Base-by-base conservation (phyloP, 345 rosid genomes). In the Chamaenerion angustifolium region DNA sequence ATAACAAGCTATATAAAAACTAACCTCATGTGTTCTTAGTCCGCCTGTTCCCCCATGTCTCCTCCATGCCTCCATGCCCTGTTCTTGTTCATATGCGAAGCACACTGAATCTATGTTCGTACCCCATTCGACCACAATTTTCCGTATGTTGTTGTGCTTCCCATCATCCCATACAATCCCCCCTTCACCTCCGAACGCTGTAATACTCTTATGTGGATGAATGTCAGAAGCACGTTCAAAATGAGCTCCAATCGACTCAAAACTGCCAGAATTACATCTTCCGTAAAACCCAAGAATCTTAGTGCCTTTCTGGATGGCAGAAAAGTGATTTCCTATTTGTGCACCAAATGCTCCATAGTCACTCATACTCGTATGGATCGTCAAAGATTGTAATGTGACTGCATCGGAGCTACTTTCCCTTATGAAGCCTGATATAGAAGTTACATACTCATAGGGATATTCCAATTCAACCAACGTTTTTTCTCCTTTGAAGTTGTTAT, bases 281-380 rank as follows among this genome's bases (percentile, higher is more conserved):
- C 60, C 60, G 10, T 48, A 40, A 48, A 56, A 56, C n/a, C 59
- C 60, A 18, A 40, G 15, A 10, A 56, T 56, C 53, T 56, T 56
- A 10, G 40, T 46, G 1, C 51, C 40, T 7, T 23, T 40, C 0
- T 45, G 41, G 12, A 41, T 52, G 40, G 42, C 25, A 8, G 45
- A 45, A n/a, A 47, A 56, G 9, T 48, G 40, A 14, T 42, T 0
- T 12, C 53, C 46, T 0, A 0, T 19, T 9, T 56, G 45, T 2
- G 42, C 10, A 4, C 46, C 46, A 4, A 47, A 56, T 13, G 53
- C 45, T 40, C 53, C 60, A 13, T 0, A 40, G 14, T 14, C 40
- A 10, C 15, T 40, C 12, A n/a, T 56, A 40, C n/a, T 56, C 2
- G 52, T 56, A 10, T 37, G 52, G 23, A 56, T 37, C 19, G 40